Evolutionary conservation across 148 eudicot genomes (phyloP).

Genomic region (Silene conica): DNA sequence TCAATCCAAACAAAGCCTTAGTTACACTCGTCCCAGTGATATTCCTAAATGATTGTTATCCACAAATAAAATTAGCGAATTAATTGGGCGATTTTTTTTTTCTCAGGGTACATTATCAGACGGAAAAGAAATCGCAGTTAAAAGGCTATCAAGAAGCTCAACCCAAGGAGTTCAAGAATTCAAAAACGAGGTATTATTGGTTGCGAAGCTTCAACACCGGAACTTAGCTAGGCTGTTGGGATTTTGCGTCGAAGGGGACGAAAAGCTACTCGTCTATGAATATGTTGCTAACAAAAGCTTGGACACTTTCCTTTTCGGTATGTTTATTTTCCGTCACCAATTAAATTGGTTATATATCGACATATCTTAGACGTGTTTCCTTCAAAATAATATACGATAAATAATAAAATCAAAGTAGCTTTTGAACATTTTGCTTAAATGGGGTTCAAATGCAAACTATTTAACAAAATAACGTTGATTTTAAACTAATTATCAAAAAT

Average conservation of each 20-base stretch:
- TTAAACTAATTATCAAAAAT: no score
- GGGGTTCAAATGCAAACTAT: no score
- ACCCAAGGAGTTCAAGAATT: constrained; percentile 24
- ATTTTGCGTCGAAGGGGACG: constrained; percentile 22
- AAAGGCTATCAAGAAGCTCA: constrained; percentile 17
- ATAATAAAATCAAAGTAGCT: no score
- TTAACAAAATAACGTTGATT: no score
- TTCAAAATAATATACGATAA: no score
- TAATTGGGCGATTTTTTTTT: background rate
- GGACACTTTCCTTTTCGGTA: constrained; percentile 29
- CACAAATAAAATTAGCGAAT: background rate
- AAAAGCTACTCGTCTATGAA: constrained; percentile 30
- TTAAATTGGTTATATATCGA: no score
- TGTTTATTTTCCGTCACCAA: background rate
- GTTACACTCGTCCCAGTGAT: background rate
- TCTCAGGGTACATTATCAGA: constrained; percentile 17
- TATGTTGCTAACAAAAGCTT: constrained; percentile 28
- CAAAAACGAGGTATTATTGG: constrained; percentile 27
- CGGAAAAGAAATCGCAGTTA: constrained; percentile 26
- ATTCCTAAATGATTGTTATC: background rate
- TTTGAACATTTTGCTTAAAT: no score
- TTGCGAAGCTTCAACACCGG: constrained; percentile 34
- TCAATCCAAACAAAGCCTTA: no score
- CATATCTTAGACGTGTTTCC: background rate
- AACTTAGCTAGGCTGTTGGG: constrained; percentile 27